Base-by-base conservation (phyloP, 495 filamentous ascomycete species). In the Penicillium coffeae region DNA sequence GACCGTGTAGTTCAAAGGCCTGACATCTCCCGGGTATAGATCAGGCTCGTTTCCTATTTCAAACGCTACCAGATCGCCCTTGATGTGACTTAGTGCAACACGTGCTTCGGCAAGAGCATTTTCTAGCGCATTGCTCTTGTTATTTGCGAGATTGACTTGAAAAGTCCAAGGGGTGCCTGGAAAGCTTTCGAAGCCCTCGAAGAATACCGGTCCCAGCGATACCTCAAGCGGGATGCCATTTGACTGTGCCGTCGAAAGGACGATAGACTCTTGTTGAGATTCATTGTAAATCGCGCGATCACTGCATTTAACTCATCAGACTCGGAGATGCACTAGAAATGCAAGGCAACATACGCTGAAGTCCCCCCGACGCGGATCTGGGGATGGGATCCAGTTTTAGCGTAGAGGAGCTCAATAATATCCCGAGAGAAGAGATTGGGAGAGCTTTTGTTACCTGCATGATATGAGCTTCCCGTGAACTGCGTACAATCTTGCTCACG, bases 31-130 rank as follows among this genome's bases (percentile, higher is more conserved):
- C 9, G 52, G 43, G 32, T 55, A 55, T 5, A 55, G 43, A 34
- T 55, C 52, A 15, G 52, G 52, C 37, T 55, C 52, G 37, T 55
- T 55, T 1, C 52, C 52, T 44, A 55, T 38, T 35, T 55, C 52
- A 37, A 55, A 51, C 13, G 52, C 52, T 18, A 50, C 38, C 9
- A 55, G 38, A 2, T 55, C 45, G 6, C 21, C 43, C 18, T 42
- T 50, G 16, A 55, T 55, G 35, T 55, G 52, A n/a, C 41, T 47
- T 9, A 55, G 18, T 0, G 52, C 52, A 13, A 44, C 48, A 3
- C 35, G 18, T 8, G 52, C 52, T 12, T 55, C 52, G 0, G 52
- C 38, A 15, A 55, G 20, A 0, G 52, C 52, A 35, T 55, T 50
- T n/a, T 55, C 52, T 9, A 55, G 19, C 0, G 38, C 47, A 18